Base-by-base conservation (phyloP, 2,329 filamentous ascomycete species). In the Fusarium armeniacum region DNA sequence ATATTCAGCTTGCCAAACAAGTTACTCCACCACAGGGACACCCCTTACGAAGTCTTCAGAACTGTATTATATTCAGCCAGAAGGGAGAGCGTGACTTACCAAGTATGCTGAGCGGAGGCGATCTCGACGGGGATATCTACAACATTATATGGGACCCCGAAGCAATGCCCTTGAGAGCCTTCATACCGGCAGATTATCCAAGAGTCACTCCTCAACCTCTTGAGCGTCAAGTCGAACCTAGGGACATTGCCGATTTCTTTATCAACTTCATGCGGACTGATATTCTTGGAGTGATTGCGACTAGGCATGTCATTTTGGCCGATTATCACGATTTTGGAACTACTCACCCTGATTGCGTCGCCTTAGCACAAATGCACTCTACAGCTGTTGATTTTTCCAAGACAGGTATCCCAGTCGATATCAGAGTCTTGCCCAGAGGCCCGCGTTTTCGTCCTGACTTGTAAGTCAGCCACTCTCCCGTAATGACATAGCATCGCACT, bases 121-220 rank as follows among this genome's bases (percentile, higher is more conserved):
- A 97, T 76, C 84, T 97, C 0, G 93, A 96, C 69, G 93, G 93
- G 0, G 94, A 97, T 76, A 80, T 93, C 0, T 97, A 92, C 78
- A 91, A 93, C 68, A 80, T 97, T 51, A 92, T 97, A 49, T 96
- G 87, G 84, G 93, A 97, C 70, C 71, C 78, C 0, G 75, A 77
- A 0, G 82, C 89, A 0, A 77, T 85, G 2, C 83, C 86, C 0
- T 41, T 70, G 13, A 24, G 16, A 0, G 81, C 79, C 0, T 87
- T 83, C n/a, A 0, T 5, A 1, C 87, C 93, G 0, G 93, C 93
- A 0, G 88, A 93, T 67, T 97, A 97, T 71, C 85, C 88, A 5
- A 84, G 87, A 2, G 82, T 87, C 0, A 18, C 70, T 0, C 87
- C 91, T 0, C 64, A 83, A 0, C 83, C 90, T 49, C 85, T 97